Evolutionary conservation across 2,329 filamentous ascomycete genomes (phyloP), one percentile per base, ranked within the genome.

Genomic region (Dothideomycetes sp.): DNA sequence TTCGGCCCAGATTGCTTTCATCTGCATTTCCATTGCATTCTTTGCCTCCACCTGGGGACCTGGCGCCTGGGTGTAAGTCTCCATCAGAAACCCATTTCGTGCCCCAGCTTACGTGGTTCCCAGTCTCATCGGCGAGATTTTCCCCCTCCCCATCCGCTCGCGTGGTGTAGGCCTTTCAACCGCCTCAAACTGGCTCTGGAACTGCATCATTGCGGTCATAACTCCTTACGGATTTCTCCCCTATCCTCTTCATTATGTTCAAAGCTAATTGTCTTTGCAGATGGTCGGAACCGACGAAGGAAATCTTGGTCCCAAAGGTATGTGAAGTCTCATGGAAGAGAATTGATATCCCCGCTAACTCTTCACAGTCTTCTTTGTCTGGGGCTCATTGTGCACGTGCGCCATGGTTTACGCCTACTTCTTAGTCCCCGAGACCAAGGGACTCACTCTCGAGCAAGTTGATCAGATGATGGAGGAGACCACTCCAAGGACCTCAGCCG

Each of bases 141-240:
- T 83, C 76, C 85, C 86, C 42, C 76, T 94, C 39, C 84, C 84
- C 45, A 89, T 94, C 63, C 83, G 87, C 54, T 83, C 87, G 31
- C 83, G 84, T 50, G 87, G 87, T 66, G 85, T 94, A 44, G 85
- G 75, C 52, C 73, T 94, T 33, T 88, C 85, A 31, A 93, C 87
- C 7, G 83, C 86, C 45, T 86, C 80, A 57, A 93, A 93, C 75
- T 93, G 85, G 85, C 73, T 91, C 47, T 91, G 84, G 84, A 87
- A 68, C 84, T n/a, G n/a, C n/a, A n/a, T n/a, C n/a, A n/a, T n/a
- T n/a, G n/a, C n/a, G 79, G 60, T 63, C 70, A 59, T 59, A 33
- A 41, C 34, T 31, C 36, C 14, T 24, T 37, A 27, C 39, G 14
- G 17, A 2, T n/a, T n/a, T n/a, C n/a, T n/a, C n/a, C n/a, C n/a